Conservation (phyloP, 129 eudicot genomes). For the Calendula officinalis region DNA sequence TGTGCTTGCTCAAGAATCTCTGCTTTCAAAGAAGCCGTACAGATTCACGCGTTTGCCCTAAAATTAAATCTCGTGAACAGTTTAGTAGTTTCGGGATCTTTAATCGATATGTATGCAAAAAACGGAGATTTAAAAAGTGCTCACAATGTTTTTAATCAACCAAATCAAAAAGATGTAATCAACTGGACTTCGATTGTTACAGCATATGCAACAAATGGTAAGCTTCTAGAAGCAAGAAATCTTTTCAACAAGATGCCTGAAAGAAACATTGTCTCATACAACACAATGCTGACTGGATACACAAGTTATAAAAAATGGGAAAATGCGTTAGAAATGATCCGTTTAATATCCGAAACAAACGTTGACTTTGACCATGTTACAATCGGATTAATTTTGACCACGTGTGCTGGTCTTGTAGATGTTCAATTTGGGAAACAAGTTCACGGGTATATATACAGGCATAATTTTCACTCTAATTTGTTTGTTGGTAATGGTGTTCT, state of each 20-base stretch:
- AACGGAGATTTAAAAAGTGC: conserved; percentile 56
- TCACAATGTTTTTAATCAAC: conserved; percentile 40
- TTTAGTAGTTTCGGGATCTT: conserved; percentile 57
- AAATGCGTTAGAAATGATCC: conserved; percentile 60
- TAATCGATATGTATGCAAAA: conserved; percentile 63
- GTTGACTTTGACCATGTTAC: conserved; percentile 48
- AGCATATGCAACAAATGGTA: conserved; percentile 61
- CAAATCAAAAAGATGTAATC: conserved; percentile 40
- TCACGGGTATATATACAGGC: conserved; percentile 74
- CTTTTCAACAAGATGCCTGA: conserved; percentile 77
- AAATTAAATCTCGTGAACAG: conserved; percentile 44
- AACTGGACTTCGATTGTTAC: conserved; percentile 68
- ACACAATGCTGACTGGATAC: conserved; percentile 85
- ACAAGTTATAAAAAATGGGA: conserved; percentile 47
- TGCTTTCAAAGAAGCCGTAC: conserved; percentile 49
- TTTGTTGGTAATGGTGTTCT: conserved; percentile 68
- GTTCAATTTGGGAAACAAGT: conserved; percentile 70
- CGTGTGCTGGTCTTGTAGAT: conserved; percentile 61
- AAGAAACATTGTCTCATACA: conserved; percentile 67
- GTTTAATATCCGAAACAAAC: conserved; percentile 35
- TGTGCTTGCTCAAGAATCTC: conserved; percentile 60
- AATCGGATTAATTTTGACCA: conserved; percentile 50
- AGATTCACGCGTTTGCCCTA: conserved; percentile 61
- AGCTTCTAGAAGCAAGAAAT: conserved; percentile 45
- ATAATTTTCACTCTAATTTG: conserved; percentile 34